These are phyloP conservation scores for Penicillium italicum DNA, from an alignment of 2,329 filamentous ascomycete species.

Conservation along the genomic window DNA sequence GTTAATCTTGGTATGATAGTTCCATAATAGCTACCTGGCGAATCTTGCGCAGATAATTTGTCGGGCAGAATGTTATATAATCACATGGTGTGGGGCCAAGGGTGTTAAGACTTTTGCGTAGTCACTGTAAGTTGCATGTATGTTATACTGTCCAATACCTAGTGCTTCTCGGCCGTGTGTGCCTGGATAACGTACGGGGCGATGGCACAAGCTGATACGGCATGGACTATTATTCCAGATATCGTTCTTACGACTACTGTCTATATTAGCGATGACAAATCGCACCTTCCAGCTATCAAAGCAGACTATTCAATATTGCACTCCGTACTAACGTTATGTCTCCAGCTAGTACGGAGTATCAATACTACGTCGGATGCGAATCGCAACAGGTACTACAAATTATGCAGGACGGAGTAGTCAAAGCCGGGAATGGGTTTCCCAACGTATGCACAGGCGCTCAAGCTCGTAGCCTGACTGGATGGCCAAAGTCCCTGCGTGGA, in stretches of 20 bases:
- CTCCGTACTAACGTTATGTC: neutral
- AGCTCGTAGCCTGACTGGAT: conserved; percentile 6
- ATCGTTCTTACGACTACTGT: neutral
- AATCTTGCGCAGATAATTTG: too few relatives aligned
- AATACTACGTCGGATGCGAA: neutral
- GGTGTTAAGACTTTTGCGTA: too few relatives aligned
- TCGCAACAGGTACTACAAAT: neutral
- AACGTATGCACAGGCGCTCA: neutral
- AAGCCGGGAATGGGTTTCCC: neutral
- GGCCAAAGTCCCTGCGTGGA: conserved; percentile 15
- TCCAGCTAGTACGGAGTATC: neutral
- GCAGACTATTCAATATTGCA: too few relatives aligned
- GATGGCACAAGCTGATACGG: neutral
- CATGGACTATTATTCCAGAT: neutral
- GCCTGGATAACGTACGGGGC: neutral
- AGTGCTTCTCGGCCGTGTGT: neutral
- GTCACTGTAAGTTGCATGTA: too few relatives aligned
- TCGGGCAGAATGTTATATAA: too few relatives aligned
- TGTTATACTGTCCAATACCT: too few relatives aligned
- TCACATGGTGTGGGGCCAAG: too few relatives aligned
- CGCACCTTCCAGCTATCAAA: neutral
- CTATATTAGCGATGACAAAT: neutral
- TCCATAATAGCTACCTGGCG: too few relatives aligned
- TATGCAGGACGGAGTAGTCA: neutral
- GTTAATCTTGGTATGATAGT: too few relatives aligned